A percentile compares a stretch with the other conserved stretches of the same genome.
phyloP scores from a whole-genome alignment of 2,329 filamentous ascomycete species.

The Chaetothyriales sp. region DNA sequence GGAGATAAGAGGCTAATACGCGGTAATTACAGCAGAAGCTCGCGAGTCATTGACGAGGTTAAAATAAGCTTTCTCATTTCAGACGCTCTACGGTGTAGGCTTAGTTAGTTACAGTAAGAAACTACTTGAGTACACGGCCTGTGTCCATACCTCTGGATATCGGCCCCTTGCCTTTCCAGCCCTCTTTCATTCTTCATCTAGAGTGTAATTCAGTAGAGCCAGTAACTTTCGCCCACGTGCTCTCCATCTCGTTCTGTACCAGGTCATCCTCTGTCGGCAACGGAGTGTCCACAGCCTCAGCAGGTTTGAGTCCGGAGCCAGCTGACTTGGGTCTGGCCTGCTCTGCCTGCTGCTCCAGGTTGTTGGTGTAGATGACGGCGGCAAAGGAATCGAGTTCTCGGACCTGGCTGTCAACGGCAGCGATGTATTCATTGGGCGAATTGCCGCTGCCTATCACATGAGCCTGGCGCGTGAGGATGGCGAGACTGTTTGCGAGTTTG shows the following conservation, averaged over 20 bases:
- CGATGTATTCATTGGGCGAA: constrained; percentile 31
- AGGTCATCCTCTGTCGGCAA: constrained; percentile 10
- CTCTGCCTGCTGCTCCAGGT: constrained; percentile 23
- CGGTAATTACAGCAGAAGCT: too few relatives aligned
- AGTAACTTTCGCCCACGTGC: constrained; percentile 16
- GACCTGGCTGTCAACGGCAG: constrained; percentile 30
- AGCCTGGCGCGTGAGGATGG: constrained; percentile 78
- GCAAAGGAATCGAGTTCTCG: constrained; percentile 35
- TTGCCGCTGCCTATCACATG: constrained; percentile 68
- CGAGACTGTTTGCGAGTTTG: constrained; percentile 78
- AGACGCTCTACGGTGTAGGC: too few relatives aligned
- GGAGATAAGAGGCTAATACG: too few relatives aligned
- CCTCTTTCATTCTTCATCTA: constrained; percentile 11
- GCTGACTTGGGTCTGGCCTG: constrained; percentile 4
- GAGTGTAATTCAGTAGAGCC: constrained; percentile 8
- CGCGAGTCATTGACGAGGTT: too few relatives aligned
- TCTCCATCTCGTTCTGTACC: constrained; percentile 16
- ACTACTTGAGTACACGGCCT: too few relatives aligned
- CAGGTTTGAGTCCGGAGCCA: constrained; percentile 8
- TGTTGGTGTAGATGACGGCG: constrained; percentile 35
- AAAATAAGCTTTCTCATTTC: too few relatives aligned
- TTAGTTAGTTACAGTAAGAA: too few relatives aligned
- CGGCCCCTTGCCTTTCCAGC: too few relatives aligned
- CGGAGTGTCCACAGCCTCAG: constrained; percentile 10
- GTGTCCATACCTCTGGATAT: background rate